Evolutionary conservation across 805 yeast genomes (phyloP).

Genomic region (Wickerhamomyces pijperi): DNA sequence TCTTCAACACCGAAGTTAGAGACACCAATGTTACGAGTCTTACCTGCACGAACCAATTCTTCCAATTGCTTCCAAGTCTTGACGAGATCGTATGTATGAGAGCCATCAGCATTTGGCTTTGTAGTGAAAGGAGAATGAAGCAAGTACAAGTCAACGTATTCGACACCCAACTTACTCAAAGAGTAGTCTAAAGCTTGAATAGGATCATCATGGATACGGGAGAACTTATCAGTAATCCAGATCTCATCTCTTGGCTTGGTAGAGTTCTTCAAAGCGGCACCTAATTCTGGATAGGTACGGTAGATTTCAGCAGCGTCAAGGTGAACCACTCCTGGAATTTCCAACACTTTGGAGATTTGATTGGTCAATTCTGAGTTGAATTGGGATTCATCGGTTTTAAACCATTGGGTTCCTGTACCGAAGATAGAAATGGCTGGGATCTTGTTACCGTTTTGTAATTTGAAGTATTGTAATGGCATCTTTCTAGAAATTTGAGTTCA

Average conservation of each 20-base stretch:
- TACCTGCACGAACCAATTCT: slow-evolving; percentile 36
- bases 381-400: slow-evolving; percentile 18
- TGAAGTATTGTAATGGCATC: slow-evolving; percentile 10
- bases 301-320: slow-evolving; percentile 51
- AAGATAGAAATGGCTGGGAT: slow-evolving; percentile 38
- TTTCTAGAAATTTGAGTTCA: background rate
- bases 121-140: slow-evolving; percentile 33
- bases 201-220: slow-evolving; percentile 25
- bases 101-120: slow-evolving; percentile 13
- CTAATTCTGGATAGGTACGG: slow-evolving; percentile 41
- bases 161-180: slow-evolving; percentile 28
- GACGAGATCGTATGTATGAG: slow-evolving; percentile 27
- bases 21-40: slow-evolving; percentile 47
- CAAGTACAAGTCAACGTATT: slow-evolving; percentile 42
- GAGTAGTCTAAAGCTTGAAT: slow-evolving; percentile 27
- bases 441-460: slow-evolving; percentile 24
- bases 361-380: slow-evolving; percentile 23
- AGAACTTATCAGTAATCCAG: slow-evolving; percentile 45
- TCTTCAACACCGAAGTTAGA: slow-evolving; percentile 44
- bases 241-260: slow-evolving; percentile 36
- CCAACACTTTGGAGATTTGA: slow-evolving; percentile 21
- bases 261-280: slow-evolving; percentile 31
- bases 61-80: slow-evolving; percentile 46
- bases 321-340: slow-evolving; percentile 39
- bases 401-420: slow-evolving; percentile 55